These are phyloP conservation scores for Amanita thiersii DNA, from an alignment of 768 basidiomycete genomes.

Conservation along the genomic window DNA sequence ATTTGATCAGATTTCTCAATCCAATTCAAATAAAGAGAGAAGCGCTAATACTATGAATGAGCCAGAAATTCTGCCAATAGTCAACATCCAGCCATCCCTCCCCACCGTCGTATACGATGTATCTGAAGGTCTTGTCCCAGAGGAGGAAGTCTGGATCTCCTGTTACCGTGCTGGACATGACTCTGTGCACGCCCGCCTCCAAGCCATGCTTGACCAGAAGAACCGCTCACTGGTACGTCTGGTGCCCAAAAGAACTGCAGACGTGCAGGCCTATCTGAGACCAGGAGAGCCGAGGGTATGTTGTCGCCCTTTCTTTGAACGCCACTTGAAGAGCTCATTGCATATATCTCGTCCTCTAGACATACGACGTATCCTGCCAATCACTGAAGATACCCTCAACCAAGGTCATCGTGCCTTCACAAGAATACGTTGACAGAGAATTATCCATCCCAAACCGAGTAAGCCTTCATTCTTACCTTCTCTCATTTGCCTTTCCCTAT, in stretches of 20 bases:
- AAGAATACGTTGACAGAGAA: slow-evolving; percentile 40
- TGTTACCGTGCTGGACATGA: slow-evolving; percentile 48
- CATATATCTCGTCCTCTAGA: slow-evolving; percentile 14
- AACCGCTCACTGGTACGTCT: slow-evolving; percentile 42
- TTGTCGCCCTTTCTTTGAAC: no score
- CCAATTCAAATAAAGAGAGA: no score
- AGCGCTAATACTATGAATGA: no score
- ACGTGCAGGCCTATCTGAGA: slow-evolving; percentile 20
- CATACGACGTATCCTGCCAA: slow-evolving; percentile 39
- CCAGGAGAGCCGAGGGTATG: no score
- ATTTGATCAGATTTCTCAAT: no score
- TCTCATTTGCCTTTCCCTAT: not conserved
- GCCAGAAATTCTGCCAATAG: slow-evolving; percentile 32
- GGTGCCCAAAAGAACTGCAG: slow-evolving; percentile 34
- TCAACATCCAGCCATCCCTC: slow-evolving; percentile 56
- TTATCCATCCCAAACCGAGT: slow-evolving; percentile 33
- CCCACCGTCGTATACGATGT: slow-evolving; percentile 56
- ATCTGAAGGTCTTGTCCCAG: slow-evolving; percentile 41
- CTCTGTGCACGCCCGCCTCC: slow-evolving; percentile 60
- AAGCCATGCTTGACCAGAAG: slow-evolving; percentile 42
- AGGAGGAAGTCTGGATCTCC: slow-evolving; percentile 69
- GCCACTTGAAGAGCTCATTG: no score
- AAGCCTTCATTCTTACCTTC: slow-evolving; percentile 12
- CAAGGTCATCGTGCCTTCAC: slow-evolving; percentile 38
- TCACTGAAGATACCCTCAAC: slow-evolving; percentile 40